Evolutionary conservation across 371 early-diverging fungal genomes (phyloP), one percentile per base, ranked within the genome.

Genomic region (Chytridiales sp.): DNA sequence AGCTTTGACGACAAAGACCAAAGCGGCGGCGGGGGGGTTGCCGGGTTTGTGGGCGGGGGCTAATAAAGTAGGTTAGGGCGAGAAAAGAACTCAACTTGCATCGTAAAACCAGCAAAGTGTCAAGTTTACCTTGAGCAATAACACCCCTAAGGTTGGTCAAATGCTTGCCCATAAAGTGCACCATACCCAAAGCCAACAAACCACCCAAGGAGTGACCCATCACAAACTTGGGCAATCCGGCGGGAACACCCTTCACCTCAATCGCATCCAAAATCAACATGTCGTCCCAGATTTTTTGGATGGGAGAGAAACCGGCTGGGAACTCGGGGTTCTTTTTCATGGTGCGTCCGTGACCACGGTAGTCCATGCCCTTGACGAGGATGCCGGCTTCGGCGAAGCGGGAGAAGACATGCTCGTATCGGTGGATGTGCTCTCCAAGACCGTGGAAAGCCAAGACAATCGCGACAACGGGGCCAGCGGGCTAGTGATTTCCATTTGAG

Each of bases 301-400:
- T 60, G 19, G 56, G 43, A 17, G 17, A 21, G 38, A 27, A 27
- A 55, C 27, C 58, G n/a, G 54, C 65, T 15, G 40, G 65, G 34
- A 58, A 17, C 8, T 13, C 22, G 32, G 32, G 31, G 52, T 65
- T 59, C 42, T 51, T 59, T 41, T 41, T 36, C 8, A 53, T 21
- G 22, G 69, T 69, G 22, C 69, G 59, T 9, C 70, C 70, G 53
- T 69, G 70, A 4, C 73, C 73, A 31, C 68, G 35, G 50, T 61
- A 63, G 56, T 73, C 73, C 44, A 73, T 51, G 19, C 58, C 69
- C 29, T 53, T 56, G 30, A 66, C 64, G 15, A 62, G 30, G 50
- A 73, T 64, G 15, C 73, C 73, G 48, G 38, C 48, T 2, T 34
- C 55, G 26, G 68, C 58, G 53, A 66, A 69, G 15, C 31, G 19